These are phyloP conservation scores for Pythium aristosporum DNA, from an alignment of 352 stramenopile species.

Conservation along the genomic window DNA sequence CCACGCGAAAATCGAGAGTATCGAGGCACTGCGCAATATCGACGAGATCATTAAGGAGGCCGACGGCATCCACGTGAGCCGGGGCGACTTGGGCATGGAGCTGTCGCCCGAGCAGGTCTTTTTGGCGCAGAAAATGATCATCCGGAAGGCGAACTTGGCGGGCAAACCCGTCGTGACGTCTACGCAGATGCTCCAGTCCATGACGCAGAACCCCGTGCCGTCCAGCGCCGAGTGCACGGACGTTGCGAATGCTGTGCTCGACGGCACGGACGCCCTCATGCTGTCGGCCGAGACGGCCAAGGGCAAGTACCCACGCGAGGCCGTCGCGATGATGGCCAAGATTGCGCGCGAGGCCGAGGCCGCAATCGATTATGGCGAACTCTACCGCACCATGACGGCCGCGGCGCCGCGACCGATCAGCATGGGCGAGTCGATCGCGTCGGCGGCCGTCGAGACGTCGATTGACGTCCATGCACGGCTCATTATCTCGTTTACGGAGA, in stretches of 20 bases:
- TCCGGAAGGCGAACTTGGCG: conserved; percentile 94
- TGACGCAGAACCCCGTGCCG: conserved; percentile 96
- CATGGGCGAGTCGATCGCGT: conserved; percentile 94
- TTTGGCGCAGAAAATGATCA: conserved; percentile 99
- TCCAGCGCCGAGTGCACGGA: conserved; percentile 99
- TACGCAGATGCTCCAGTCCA: conserved; percentile 98
- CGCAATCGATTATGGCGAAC: conserved; percentile 66
- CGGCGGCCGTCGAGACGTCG: conserved; percentile 96
- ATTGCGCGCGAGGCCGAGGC: conserved; percentile 92
- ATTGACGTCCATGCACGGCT: conserved; percentile 95
- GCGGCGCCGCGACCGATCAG: conserved; percentile 53
- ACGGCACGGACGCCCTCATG: conserved; percentile 99
- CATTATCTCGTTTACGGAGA: conserved; percentile 98
- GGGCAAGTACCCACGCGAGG: conserved; percentile 94
- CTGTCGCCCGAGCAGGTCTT: conserved; percentile 98
- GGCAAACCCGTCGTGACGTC: conserved; percentile 99
- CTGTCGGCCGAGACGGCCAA: conserved; percentile 98
- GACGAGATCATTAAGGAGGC: conserved; percentile 97
- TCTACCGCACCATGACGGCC: conserved; percentile 57
- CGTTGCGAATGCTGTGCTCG: conserved; percentile 99
- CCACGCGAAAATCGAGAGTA: conserved; percentile 99
- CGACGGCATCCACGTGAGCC: conserved; percentile 99
- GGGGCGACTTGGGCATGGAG: conserved; percentile 99
- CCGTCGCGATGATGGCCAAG: conserved; percentile 94
- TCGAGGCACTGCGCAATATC: conserved; percentile 96